phyloP scores from a whole-genome alignment of 208 protist species.

The Trichomonas vaginalis region DNA sequence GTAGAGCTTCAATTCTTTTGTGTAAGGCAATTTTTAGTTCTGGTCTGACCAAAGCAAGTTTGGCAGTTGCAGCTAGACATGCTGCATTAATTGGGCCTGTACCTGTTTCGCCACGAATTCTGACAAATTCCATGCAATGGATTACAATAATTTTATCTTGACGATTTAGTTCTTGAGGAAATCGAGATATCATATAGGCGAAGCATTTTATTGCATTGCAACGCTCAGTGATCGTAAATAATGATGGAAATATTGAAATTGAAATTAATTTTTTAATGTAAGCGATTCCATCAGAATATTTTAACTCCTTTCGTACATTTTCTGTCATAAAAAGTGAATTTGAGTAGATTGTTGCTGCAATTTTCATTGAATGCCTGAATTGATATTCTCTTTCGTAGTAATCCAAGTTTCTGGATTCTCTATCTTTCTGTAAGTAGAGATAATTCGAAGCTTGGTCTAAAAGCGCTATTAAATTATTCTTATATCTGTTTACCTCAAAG shows the following conservation, averaged over 20 bases:
- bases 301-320: background rate
- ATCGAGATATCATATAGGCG: background rate
- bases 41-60: background rate
- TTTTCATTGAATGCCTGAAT: no score
- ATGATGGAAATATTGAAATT: background rate
- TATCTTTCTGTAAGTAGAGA: no score
- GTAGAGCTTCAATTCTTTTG: background rate
- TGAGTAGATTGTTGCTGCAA: no score
- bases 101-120: background rate
- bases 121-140: background rate
- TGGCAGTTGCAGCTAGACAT: background rate
- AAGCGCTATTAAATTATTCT: no score
- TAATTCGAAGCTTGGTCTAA: no score
- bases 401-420: no score
- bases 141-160: background rate
- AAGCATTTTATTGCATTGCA: background rate
- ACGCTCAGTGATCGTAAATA: background rate
- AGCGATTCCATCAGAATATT: background rate
- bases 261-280: background rate
- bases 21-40: background rate
- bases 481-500: no score
- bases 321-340: background rate
- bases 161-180: background rate
- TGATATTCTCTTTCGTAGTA: no score
- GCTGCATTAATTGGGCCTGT: background rate